Base-by-base conservation (phyloP, 805 yeast species). In the Kuraishia molischiana region DNA sequence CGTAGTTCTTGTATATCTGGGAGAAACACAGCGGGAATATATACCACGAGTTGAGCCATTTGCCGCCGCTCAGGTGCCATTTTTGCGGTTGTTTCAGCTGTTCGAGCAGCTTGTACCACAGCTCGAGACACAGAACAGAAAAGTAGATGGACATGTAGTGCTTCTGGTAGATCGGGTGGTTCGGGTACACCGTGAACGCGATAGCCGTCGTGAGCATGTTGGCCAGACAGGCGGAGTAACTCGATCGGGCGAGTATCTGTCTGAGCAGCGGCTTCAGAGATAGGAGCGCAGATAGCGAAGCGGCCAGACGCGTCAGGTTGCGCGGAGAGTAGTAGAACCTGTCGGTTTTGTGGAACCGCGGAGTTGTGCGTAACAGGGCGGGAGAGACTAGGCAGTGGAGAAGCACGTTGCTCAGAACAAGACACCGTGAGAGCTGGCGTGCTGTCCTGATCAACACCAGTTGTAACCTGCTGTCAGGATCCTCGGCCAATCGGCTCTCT, bases 1-100 rank as follows among this genome's bases (percentile, higher is more conserved):
- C 21, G 35, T 37, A 47, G 14, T 39, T 32, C 18, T 36, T 39
- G 29, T 38, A 47, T n/a, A 49, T 42, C 4, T 41, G 19, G 5
- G 51, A 44, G 31, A 42, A 49, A 36, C 49, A 47, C 9, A 43
- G 19, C 4, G 52, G 52, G 24, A 49, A 47, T 4, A 47, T 32
- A 4, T 44, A 32, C 52, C 52, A 49, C 13, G 52, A 49, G 28
- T 41, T 33, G 15, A 42, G 34, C 26, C 8, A 8, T 22, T 22
- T 22, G 26, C 26, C 26, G 11, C 8, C 26, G 8, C 26, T 8
- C 26, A 11, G 10, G 8, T 22, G 26, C 8, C 8, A 8, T 22
- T 22, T 22, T 22, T 11, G n/a, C n/a, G n/a, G n/a, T 22, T 8
- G 26, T 22, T 11, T 22, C 11, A 26, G 29, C 14, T 37, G 35